Evolutionary conservation across 2,329 filamentous ascomycete species (phyloP).

Genomic region (Sporothrix pallida): DNA sequence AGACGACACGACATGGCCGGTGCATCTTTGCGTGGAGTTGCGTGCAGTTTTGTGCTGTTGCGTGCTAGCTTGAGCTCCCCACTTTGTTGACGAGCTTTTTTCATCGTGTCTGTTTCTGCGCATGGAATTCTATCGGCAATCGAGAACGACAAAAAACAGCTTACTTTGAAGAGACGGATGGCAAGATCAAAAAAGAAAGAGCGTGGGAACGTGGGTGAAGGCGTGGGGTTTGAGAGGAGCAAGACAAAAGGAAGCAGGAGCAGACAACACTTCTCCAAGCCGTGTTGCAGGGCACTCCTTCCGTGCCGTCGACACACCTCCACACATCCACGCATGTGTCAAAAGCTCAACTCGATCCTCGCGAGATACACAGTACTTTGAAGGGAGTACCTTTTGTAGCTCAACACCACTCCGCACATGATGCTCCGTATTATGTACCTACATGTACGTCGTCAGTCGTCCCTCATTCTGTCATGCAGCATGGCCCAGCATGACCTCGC

Average conservation of each 20-base stretch:
- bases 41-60: background rate
- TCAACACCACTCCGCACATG: background rate
- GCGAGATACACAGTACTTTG: too few species aligned
- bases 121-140: background rate
- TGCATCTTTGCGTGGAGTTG: too few species aligned
- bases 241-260: background rate
- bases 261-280: background rate
- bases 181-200: too few species aligned
- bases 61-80: slow-evolving; percentile 26
- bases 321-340: too few species aligned
- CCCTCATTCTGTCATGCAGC: background rate
- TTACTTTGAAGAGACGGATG: too few species aligned
- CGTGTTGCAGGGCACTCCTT: background rate
- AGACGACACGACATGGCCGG: too few species aligned
- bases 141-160: background rate
- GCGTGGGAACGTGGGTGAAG: background rate
- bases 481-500: slow-evolving; percentile 1
- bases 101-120: background rate
- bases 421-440: slow-evolving; percentile 11
- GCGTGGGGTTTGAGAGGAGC: slow-evolving; percentile 16
- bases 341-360: too few species aligned
- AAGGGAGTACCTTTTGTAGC: too few species aligned
- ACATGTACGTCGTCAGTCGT: background rate
- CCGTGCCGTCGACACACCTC: background rate
- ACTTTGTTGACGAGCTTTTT: slow-evolving; percentile 23